phyloP scores from a whole-genome alignment of 768 basidiomycete genomes.

The Suillus discolor region DNA sequence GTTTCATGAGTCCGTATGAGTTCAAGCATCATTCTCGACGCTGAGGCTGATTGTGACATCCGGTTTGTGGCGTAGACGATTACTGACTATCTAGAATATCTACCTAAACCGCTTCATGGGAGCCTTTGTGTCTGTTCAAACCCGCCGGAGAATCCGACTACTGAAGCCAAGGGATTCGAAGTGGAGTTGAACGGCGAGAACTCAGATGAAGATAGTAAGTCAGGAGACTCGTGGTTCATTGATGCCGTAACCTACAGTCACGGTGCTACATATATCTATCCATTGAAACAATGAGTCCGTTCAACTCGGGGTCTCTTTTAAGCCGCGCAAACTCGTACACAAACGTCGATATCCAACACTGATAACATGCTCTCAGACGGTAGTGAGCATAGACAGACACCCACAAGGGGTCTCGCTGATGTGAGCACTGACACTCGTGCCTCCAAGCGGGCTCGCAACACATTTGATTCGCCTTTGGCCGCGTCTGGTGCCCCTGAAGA shows the following conservation, averaged over 20 bases:
- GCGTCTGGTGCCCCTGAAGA: conserved; percentile 16
- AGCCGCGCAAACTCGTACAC: conserved; percentile 13
- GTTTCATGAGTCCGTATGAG: conserved; percentile 5
- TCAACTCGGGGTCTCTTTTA: conserved; percentile 18
- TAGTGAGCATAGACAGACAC: background rate
- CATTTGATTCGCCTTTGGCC: conserved; percentile 21
- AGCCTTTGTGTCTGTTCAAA: conserved; percentile 7
- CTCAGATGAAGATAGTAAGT: conserved; percentile 13
- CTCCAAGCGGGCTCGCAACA: conserved; percentile 50
- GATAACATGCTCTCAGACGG: conserved; percentile 24
- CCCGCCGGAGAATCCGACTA: conserved; percentile 7
- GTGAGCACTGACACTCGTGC: conserved; percentile 33
- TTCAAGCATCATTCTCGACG: conserved; percentile 1
- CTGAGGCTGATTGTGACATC: background rate
- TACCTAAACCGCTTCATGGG: background rate
- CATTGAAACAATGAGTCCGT: conserved; percentile 17
- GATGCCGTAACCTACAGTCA: conserved; percentile 15
- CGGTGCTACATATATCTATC: conserved; percentile 15
- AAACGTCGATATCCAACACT: conserved; percentile 27
- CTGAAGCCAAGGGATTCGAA: conserved; percentile 10
- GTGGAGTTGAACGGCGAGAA: conserved; percentile 13
- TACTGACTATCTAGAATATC: background rate
- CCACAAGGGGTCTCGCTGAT: conserved; percentile 11
- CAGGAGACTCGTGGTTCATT: conserved; percentile 16
- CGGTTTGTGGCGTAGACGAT: conserved; percentile 4